Conservation (phyloP, 2,329 filamentous ascomycete species). For the Penicillium sp. region DNA sequence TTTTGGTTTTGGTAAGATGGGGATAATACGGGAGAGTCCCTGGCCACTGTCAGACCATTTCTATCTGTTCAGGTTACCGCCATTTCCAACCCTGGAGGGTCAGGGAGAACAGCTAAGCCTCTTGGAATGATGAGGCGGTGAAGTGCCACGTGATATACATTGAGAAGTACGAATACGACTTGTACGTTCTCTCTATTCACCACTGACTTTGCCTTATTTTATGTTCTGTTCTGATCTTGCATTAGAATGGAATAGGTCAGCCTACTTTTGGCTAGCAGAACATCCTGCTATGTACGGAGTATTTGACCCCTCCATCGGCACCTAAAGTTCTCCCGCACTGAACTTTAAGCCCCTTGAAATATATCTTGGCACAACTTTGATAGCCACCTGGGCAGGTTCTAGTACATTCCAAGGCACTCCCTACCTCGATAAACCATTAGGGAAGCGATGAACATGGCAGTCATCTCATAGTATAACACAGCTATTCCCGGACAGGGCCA, state of each 20-base stretch:
- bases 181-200: background rate
- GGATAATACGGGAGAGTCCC: background rate
- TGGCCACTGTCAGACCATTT: background rate
- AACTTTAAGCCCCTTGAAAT: background rate
- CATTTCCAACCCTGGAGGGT: constrained; percentile 1
- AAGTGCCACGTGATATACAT: background rate
- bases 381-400: background rate
- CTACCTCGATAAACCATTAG: background rate
- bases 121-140: background rate
- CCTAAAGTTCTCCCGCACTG: background rate
- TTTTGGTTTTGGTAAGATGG: no score
- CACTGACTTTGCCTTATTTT: background rate
- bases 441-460: background rate
- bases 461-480: no score
- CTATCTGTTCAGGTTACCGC: constrained; percentile 3
- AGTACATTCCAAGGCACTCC: background rate
- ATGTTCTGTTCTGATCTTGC: background rate
- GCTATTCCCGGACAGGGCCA: no score
- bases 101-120: background rate
- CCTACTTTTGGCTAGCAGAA: background rate
- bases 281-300: background rate
- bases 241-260: background rate
- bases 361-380: background rate
- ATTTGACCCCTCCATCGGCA: background rate
- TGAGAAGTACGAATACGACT: background rate